Evolutionary conservation across 306 rosid species (phyloP), one percentile per base, ranked within the genome.

Genomic region (Cucumis cinereus): DNA sequence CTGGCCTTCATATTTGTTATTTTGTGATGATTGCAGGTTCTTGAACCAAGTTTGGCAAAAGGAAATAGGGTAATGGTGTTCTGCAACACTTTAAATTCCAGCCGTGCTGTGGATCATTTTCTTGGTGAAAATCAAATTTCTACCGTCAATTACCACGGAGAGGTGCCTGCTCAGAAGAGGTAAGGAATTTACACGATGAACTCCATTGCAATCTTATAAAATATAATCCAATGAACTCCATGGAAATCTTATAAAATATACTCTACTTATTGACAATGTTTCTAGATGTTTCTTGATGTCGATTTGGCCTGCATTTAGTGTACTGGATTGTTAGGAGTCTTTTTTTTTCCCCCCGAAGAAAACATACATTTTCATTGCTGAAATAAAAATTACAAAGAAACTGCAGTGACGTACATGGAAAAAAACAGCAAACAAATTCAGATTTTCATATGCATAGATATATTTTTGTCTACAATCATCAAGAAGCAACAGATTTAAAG

Each of bases 61-160:
- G 97, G 97, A 74, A 90, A 94, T 74, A 88, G 86, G 83, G 91
- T 90, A 58, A 94, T 94, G 99, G 99, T 94, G 38, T 94, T 94
- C 90, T 94, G 97, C 81, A 94, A 94, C 84, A 94, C 99, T 20
- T 82, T 92, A 67, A 81, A 83, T 85, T 94, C 99, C 28, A 94
- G 97, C 84, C 99, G 99, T 81, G 99, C 99, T 35, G 99, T 92
- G 83, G 99, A 94, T 85, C 99, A 94, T 82, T 94, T 72, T 89
- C 99, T 94, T 69, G 73, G 77, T 77, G 99, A 92, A 88, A 94
- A 92, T 83, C 95, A 88, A 88, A 70, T 86, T 71, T 83, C 89
- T 19, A 82, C 93, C 0, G 95, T 87, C 79, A 94, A 94, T 84
- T 94, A 94, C 86, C 99, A 94, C 64, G 99, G 99, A 28, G 96